Conservation (phyloP, 176 grass and related monocot genomes). For the Guadua angustifolia region DNA sequence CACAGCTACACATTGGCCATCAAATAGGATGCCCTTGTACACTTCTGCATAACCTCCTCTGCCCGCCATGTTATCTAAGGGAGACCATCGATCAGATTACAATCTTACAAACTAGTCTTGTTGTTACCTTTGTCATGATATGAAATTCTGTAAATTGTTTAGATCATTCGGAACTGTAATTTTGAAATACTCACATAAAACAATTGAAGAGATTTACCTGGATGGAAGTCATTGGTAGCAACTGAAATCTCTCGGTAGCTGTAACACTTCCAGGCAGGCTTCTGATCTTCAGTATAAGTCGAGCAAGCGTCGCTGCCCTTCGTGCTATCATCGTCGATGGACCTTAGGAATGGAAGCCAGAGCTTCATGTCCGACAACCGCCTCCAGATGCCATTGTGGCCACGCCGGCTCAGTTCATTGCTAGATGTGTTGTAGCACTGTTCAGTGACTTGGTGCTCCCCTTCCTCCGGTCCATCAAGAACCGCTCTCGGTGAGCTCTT, state of each 20-base stretch:
- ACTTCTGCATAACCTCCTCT: slow-evolving; percentile 96
- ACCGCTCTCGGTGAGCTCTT: slow-evolving; percentile 82
- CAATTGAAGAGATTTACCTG: slow-evolving; percentile 43
- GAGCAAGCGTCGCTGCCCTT: slow-evolving; percentile 60
- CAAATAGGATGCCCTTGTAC: slow-evolving; percentile 63
- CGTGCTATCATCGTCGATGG: slow-evolving; percentile 39
- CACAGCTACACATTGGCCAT: slow-evolving; percentile 77
- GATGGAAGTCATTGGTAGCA: slow-evolving; percentile 78
- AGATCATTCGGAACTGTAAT: not conserved
- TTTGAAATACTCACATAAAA: not conserved
- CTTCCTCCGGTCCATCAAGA: slow-evolving; percentile 63
- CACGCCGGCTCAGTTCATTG: slow-evolving; percentile 49
- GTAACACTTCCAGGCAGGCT: slow-evolving; percentile 81
- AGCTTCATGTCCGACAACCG: slow-evolving; percentile 69
- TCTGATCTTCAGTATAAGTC: slow-evolving; percentile 56
- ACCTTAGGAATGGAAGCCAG: slow-evolving; percentile 67
- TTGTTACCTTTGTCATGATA: not conserved
- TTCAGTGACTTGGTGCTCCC: slow-evolving; percentile 46
- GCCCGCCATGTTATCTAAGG: slow-evolving; percentile 79
- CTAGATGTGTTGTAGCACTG: slow-evolving; percentile 72
- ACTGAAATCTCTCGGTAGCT: slow-evolving; percentile 71
- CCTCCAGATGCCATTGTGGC: slow-evolving; percentile 66
- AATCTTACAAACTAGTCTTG: not conserved
- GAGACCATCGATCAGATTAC: not conserved
- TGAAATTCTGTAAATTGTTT: not conserved